Conservation (phyloP, 306 rosid genomes). For the Castanea sativa region DNA sequence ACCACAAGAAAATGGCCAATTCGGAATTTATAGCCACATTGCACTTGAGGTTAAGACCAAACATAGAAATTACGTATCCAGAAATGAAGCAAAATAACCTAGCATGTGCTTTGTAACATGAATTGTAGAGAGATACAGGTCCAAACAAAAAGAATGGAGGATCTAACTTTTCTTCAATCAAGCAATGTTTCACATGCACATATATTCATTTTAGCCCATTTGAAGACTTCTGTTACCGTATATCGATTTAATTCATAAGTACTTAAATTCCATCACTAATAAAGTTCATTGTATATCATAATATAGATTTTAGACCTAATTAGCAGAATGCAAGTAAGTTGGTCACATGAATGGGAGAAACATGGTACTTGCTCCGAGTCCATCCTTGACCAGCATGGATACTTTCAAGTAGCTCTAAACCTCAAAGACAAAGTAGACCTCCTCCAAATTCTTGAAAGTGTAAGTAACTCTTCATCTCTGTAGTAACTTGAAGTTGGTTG, state of each 20-base stretch:
- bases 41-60: conserved; percentile 1
- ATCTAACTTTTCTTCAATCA: too few species aligned
- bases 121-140: not conserved
- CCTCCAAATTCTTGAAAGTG: too few species aligned
- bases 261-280: too few species aligned
- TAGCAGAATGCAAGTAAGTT: conserved; percentile 6
- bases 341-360: too few species aligned
- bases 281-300: not conserved
- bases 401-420: conserved; percentile 15
- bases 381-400: conserved; percentile 24
- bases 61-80: not conserved
- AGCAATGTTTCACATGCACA: too few species aligned
- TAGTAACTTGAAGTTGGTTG: not conserved
- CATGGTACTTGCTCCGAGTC: conserved; percentile 34
- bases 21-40: too few species aligned
- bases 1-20: too few species aligned
- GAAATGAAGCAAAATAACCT: not conserved
- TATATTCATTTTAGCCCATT: not conserved
- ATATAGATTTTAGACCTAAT: conserved; percentile 19
- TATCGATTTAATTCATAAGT: not conserved
- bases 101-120: conserved; percentile 30
- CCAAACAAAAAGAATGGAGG: too few species aligned
- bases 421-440: conserved; percentile 16
- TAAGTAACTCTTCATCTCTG: not conserved
- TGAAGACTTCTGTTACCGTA: conserved; percentile 13